Base-by-base conservation (phyloP, 768 basidiomycete species). In the Tylopilus cervinicoccineus region DNA sequence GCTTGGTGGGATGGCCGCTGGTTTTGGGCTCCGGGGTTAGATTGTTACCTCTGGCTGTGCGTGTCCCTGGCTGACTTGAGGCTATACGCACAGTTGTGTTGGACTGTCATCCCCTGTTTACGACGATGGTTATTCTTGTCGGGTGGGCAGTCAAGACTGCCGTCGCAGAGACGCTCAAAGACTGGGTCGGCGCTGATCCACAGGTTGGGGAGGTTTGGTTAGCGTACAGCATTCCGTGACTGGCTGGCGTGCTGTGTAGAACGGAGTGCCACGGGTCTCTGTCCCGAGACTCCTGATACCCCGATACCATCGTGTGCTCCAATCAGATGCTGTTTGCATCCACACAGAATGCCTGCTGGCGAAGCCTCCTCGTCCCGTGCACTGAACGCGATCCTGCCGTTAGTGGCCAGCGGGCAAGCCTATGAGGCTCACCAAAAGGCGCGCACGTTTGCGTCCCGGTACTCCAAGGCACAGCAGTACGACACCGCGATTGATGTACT, bases 341-440 rank as follows among this genome's bases (percentile, higher is more conserved):
- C 56, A 43, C 17, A 51, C 48, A 50, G 31, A 17, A 69, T 67
- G 66, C 56, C 66, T 9, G 10, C 51, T n/a, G 26, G 52, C 16
- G 51, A 59, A 45, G 37, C 60, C 6, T 71, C 82, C 16, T 83
- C 84, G 28, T 68, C 82, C 26, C 76, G 79, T 51, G 89, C 89
- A 38, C 72, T 92, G 12, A 80, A 79, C 52, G 87, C 86, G 10
- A 90, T 88, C 55, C 71, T 86, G 49, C 90, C 82, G 11, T 78
- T 84, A 41, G 85, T 93, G 43, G 66, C 77, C 6, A 73, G 75
- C 10, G 80, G 84, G 10, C 90, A 93, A 29, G 68, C 77, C 13
- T 96, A 96, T 66, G 91, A 93, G 52, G 94, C 94, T 0, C 95
- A 97, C 59, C 94, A 97, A 68, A 97, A 97, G 70, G 92, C 93